Percentiles rank a stretch among this genome's conserved stretches.
These are phyloP conservation scores for Pseudozyma flocculosa DNA, from an alignment of 1,284 basidiomycete species.

Conservation along the genomic window DNA sequence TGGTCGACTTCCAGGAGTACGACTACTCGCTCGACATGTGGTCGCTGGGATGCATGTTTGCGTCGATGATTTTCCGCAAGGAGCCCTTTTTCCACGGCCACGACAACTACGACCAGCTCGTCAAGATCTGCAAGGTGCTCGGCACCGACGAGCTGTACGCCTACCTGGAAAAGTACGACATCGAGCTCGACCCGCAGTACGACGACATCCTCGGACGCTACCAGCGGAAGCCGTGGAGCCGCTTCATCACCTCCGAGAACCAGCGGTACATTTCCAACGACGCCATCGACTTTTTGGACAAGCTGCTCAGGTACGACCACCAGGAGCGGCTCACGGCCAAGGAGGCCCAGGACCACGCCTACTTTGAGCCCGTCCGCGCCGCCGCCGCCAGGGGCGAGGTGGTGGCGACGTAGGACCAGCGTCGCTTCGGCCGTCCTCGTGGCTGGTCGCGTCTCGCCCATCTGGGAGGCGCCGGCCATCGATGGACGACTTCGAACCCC, in stretches of 20 bases:
- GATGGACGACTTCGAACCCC: too few species aligned
- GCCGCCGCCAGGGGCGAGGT: conserved; percentile 34
- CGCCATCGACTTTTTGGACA: conserved; percentile 80
- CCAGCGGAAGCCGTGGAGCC: conserved; percentile 79
- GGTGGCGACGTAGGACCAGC: conserved; percentile 23
- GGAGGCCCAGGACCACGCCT: conserved; percentile 57
- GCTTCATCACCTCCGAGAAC: conserved; percentile 68
- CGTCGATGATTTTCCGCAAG: conserved; percentile 86
- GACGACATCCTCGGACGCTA: conserved; percentile 63
- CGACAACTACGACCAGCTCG: conserved; percentile 97
- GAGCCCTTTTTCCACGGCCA: conserved; percentile 99
- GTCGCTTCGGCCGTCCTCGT: too few species aligned
- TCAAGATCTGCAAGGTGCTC: conserved; percentile 96
- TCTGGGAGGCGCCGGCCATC: too few species aligned
- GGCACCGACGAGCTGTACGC: conserved; percentile 92
- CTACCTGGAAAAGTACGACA: conserved; percentile 65
- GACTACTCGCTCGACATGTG: conserved; percentile 91
- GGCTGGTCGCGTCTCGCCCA: too few species aligned
- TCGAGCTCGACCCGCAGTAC: conserved; percentile 63
- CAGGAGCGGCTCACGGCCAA: conserved; percentile 89
- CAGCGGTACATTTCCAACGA: conserved; percentile 91
- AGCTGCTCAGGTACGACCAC: conserved; percentile 92
- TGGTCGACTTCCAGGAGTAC: conserved; percentile 98
- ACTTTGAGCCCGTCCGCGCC: conserved; percentile 50
- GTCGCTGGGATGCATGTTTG: conserved; percentile 97